Base-by-base conservation (phyloP, 1,139 yeast genomes). In the Spathaspora sp. region DNA sequence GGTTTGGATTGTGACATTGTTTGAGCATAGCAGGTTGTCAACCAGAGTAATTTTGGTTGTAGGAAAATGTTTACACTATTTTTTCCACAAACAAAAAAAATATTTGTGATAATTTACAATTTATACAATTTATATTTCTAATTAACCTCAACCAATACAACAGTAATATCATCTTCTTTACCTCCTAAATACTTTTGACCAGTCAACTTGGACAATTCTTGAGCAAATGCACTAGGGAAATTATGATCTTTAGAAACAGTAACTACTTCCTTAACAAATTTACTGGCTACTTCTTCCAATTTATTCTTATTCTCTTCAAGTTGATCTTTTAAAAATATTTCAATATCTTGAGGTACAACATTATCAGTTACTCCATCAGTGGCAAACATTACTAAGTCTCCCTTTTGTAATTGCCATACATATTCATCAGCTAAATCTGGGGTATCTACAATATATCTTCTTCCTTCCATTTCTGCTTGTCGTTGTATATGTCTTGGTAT, bases 351-450 rank as follows among this genome's bases (percentile, higher is more conserved):
- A 1, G 86, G 76, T 38, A 81, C 78, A 41, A 91, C 81, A 63
- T 93, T 93, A 65, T 93, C 99, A 20, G 89, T 83, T 43, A 93
- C 86, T 24, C 99, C 99, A 67, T 93, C 99, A 1, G 98, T 89
- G 39, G 96, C 95, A 60, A 91, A 83, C 48, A 93, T 67, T 3
- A 93, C 80, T 11, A 93, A 70, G 63, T 93, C 98, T 42, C 84
- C 82, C 48, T 77, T 78, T 56, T 82, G 57, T 43, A 88, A 66
- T 49, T 83, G 63, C 79, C 79, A 75, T 11, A 54, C 52, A 53
- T 74, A 74, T 53, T 68, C 70, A 51, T 78, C 84, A 0, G 81
- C 78, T 58, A 80, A 82, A 40, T 58, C 61, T 0, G 85, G 84
- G 13, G 67, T 59, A 55, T 80, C 82, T 51, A 80, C 79, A 42